Evolutionary conservation across 768 basidiomycete genomes (phyloP).

Genomic region (Suillus spraguei): DNA sequence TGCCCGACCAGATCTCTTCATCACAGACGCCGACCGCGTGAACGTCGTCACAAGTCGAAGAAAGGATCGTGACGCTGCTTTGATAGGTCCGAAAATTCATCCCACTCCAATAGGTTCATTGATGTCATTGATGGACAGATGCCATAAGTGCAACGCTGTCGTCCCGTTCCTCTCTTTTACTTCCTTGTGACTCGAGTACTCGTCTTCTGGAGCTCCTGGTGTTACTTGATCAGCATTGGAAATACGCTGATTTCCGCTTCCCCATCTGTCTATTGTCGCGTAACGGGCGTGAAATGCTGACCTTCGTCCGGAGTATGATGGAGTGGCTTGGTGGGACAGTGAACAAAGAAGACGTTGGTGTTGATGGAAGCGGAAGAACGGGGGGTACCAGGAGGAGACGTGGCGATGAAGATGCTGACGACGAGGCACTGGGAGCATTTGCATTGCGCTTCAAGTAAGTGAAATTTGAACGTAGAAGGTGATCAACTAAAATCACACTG

Average conservation of each 20-base stretch:
- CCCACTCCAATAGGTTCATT: background rate
- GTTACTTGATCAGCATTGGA: slow-evolving; percentile 96
- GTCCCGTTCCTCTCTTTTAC: slow-evolving; percentile 77
- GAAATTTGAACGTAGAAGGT: background rate
- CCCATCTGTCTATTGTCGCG: slow-evolving; percentile 94
- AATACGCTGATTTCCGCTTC: slow-evolving; percentile 77
- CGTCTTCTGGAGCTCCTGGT: slow-evolving; percentile 96
- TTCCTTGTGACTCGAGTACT: slow-evolving; percentile 93
- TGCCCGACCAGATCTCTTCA: slow-evolving; percentile 88
- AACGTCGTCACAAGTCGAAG: slow-evolving; percentile 82
- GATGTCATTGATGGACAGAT: slow-evolving; percentile 48
- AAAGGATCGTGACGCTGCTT: slow-evolving; percentile 86
- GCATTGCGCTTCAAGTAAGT: slow-evolving; percentile 83
- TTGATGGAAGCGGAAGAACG: slow-evolving; percentile 62
- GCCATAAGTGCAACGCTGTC: slow-evolving; percentile 86
- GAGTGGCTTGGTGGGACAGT: slow-evolving; percentile 98
- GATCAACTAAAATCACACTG: slow-evolving; percentile 13
- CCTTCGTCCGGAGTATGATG: slow-evolving; percentile 95
- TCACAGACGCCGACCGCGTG: slow-evolving; percentile 89
- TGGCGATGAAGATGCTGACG: slow-evolving; percentile 72
- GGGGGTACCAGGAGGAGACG: slow-evolving; percentile 54
- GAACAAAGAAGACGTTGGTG: slow-evolving; percentile 89
- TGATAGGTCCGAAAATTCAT: slow-evolving; percentile 62
- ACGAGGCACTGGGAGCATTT: slow-evolving; percentile 83
- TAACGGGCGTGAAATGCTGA: slow-evolving; percentile 91